Conservation (phyloP, 805 yeast species). For the Yarrowia deformans region DNA sequence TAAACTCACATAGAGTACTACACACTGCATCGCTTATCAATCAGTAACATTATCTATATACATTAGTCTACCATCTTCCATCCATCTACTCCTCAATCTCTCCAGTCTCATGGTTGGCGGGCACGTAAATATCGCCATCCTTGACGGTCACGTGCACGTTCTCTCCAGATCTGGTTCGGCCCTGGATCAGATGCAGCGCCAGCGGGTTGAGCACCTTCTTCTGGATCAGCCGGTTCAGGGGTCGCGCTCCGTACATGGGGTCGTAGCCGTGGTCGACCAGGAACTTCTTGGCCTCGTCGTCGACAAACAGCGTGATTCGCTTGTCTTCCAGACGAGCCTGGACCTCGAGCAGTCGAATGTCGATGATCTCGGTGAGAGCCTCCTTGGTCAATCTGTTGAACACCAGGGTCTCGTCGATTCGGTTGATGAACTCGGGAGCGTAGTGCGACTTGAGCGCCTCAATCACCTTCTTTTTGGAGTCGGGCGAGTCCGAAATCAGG, state of each 20-base stretch:
- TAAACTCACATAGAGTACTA: too few species aligned
- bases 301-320: conserved; percentile 66
- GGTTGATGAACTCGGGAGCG: conserved; percentile 94
- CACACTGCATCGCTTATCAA: too few species aligned
- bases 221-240: conserved; percentile 88
- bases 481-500: conserved; percentile 66
- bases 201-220: conserved; percentile 85
- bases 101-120: conserved; percentile 53
- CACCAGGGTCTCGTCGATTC: conserved; percentile 91
- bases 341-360: conserved; percentile 81
- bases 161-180: conserved; percentile 70
- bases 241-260: conserved; percentile 93
- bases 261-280: conserved; percentile 88
- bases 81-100: background rate
- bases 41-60: conserved; percentile 21
- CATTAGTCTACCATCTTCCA: conserved; percentile 3
- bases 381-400: conserved; percentile 86
- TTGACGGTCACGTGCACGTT: conserved; percentile 60
- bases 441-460: conserved; percentile 74
- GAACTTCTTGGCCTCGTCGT: conserved; percentile 75
- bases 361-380: conserved; percentile 80
- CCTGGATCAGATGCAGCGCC: conserved; percentile 80
- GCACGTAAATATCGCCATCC: conserved; percentile 55
- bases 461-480: conserved; percentile 64
- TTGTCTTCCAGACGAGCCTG: conserved; percentile 79